Evolutionary conservation across 257 asterid species (phyloP).

Genomic region (Lantana camara): DNA sequence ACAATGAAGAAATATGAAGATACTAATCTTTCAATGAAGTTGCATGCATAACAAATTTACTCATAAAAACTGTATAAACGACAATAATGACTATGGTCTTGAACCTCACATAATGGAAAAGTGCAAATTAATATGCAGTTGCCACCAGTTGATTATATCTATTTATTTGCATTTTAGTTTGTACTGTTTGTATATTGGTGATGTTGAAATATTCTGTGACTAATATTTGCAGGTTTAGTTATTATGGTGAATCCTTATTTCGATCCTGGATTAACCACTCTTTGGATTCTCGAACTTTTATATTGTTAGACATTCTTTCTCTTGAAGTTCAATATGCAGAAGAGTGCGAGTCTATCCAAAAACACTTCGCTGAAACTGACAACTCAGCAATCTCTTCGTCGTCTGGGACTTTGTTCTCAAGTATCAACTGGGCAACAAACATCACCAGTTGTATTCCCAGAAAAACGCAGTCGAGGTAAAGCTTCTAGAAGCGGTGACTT

Average conservation of each 20-base stretch:
- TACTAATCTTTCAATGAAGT: slow-evolving; percentile 5
- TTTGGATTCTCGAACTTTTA: slow-evolving; percentile 26
- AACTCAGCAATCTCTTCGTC: slow-evolving; percentile 88
- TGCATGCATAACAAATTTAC: slow-evolving; percentile 12
- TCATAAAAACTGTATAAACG: background rate
- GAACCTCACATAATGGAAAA: background rate
- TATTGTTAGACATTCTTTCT: slow-evolving; percentile 33
- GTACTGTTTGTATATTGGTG: slow-evolving; percentile 14
- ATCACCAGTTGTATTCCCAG: slow-evolving; percentile 88
- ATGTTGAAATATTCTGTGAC: slow-evolving; percentile 15
- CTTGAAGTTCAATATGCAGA: slow-evolving; percentile 62
- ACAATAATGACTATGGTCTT: background rate
- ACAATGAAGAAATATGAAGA: background rate
- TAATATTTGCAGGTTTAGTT: slow-evolving; percentile 44
- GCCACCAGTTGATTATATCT: background rate
- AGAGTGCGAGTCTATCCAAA: slow-evolving; percentile 67
- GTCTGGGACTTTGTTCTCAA: slow-evolving; percentile 88
- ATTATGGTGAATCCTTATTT: slow-evolving; percentile 31
- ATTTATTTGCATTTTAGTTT: slow-evolving; percentile 18
- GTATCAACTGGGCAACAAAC: slow-evolving; percentile 77
- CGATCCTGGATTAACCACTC: slow-evolving; percentile 34
- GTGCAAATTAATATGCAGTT: background rate
- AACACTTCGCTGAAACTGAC: slow-evolving; percentile 69
- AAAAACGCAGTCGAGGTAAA: slow-evolving; percentile 81
- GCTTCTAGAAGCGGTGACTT: slow-evolving; percentile 41